Conservation (phyloP, 2,329 filamentous ascomycete genomes). For the Penicillium digitatum region DNA sequence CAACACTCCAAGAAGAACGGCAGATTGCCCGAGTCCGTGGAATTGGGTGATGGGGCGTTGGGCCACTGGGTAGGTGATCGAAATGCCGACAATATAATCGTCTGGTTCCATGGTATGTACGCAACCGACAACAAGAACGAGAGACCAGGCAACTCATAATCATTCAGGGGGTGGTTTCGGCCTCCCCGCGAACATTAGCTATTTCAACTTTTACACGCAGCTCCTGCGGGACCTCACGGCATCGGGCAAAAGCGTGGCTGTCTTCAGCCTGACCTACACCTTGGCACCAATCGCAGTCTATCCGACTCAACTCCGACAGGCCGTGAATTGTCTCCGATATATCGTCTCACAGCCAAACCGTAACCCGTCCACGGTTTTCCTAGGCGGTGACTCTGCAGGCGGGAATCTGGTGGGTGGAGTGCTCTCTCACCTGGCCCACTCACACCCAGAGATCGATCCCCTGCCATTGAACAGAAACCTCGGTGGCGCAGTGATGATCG, state of each 20-base stretch:
- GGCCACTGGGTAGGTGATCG: constrained; percentile 41
- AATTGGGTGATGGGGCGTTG: constrained; percentile 32
- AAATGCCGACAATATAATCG: constrained; percentile 37
- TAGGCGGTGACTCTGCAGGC: constrained; percentile 46
- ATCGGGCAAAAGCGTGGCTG: constrained; percentile 45
- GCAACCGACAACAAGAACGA: not conserved
- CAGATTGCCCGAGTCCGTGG: constrained; percentile 26
- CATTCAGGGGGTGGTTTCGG: constrained; percentile 54
- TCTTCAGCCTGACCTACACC: constrained; percentile 57
- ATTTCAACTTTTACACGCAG: constrained; percentile 49
- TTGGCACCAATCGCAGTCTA: constrained; percentile 49
- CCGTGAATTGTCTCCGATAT: constrained; percentile 41
- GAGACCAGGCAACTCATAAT: not conserved
- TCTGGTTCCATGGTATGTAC: constrained; percentile 38
- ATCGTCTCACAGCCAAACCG: constrained; percentile 34
- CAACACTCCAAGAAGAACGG: constrained; percentile 24
- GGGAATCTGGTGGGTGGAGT: constrained; percentile 41
- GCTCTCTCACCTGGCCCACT: constrained; percentile 48
- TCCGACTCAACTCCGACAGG: constrained; percentile 44
- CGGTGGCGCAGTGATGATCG: constrained; percentile 52
- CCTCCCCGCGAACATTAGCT: constrained; percentile 45
- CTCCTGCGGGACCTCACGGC: constrained; percentile 44
- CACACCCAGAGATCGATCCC: constrained; percentile 50
- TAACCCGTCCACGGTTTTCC: constrained; percentile 36
- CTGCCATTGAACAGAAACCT: constrained; percentile 45